Evolutionary conservation across 352 stramenopile species (phyloP).

Genomic region (Albugo candida): DNA sequence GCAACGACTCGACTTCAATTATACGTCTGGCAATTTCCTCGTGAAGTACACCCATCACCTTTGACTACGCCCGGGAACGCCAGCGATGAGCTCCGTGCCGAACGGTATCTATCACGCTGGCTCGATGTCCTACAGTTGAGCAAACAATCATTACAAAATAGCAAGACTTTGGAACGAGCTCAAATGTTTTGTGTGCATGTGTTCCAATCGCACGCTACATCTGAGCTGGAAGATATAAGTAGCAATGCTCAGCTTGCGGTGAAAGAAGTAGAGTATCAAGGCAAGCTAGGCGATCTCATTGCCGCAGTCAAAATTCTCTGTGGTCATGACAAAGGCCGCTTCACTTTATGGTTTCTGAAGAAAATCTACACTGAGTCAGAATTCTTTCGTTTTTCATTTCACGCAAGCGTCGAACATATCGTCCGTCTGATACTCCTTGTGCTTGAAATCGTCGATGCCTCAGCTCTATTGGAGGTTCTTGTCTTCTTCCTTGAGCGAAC

Average conservation of each 20-base stretch:
- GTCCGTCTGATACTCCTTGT: conserved; percentile 62
- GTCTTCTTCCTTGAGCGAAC: conserved; percentile 60
- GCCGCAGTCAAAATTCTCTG: conserved; percentile 76
- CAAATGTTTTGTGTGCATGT: conserved; percentile 67
- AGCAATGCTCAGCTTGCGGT: conserved; percentile 16
- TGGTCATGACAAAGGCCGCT: conserved; percentile 67
- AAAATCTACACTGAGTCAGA: conserved; percentile 65
- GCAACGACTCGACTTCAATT: conserved; percentile 40
- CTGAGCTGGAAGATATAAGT: conserved; percentile 15
- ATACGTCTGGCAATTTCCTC: conserved; percentile 69
- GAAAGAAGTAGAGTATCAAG: conserved; percentile 67
- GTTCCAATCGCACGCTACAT: conserved; percentile 64
- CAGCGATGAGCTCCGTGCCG: conserved; percentile 27
- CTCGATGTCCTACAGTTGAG: conserved; percentile 68
- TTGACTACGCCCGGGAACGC: conserved; percentile 38
- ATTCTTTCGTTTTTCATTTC: conserved; percentile 73
- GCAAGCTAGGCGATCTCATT: conserved; percentile 62
- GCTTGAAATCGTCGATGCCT: conserved; percentile 63
- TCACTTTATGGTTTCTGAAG: conserved; percentile 58
- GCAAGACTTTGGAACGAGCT: conserved; percentile 62
- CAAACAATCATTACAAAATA: conserved; percentile 44
- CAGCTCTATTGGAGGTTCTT: conserved; percentile 63
- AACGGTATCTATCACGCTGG: conserved; percentile 48
- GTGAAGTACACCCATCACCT: conserved; percentile 40
- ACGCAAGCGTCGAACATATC: conserved; percentile 62